Evolutionary conservation across 1,284 basidiomycete genomes (phyloP).

Genomic region (Ustilago bromivora): DNA sequence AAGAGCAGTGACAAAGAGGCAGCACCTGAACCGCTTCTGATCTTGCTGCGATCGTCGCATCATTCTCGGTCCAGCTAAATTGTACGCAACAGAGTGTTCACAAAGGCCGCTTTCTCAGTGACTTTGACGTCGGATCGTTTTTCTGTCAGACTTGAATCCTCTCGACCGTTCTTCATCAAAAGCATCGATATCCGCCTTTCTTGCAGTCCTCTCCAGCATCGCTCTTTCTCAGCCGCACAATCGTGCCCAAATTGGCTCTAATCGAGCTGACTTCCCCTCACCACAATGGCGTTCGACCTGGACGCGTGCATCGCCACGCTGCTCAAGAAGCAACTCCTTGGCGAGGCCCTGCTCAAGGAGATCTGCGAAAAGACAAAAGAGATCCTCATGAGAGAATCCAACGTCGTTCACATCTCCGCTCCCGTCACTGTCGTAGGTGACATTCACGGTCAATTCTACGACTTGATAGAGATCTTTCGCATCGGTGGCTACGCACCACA

Average conservation of each 20-base stretch:
- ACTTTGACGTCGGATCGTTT: too few species aligned
- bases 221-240: not conserved
- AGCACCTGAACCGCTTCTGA: too few species aligned
- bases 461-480: constrained; percentile 97
- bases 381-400: constrained; percentile 97
- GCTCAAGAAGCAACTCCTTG: constrained; percentile 68
- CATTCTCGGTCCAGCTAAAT: too few species aligned
- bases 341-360: constrained; percentile 66
- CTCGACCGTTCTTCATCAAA: not conserved
- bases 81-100: too few species aligned
- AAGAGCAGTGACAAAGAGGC: too few species aligned
- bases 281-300: constrained; percentile 66
- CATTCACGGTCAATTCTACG: constrained; percentile 98
- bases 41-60: too few species aligned
- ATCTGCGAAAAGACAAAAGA: constrained; percentile 70
- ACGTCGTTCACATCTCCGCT: constrained; percentile 95
- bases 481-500: constrained; percentile 97
- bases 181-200: constrained; percentile 2
- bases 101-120: too few species aligned
- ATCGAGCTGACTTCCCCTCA: not conserved
- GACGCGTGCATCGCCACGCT: constrained; percentile 69
- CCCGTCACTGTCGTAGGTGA: constrained; percentile 99
- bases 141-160: not conserved
- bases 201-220: not conserved
- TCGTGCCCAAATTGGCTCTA: not conserved